Evolutionary conservation across 1,284 basidiomycete genomes (phyloP), one percentile per base, ranked within the genome.

Genomic region (Malassezia restricta): DNA sequence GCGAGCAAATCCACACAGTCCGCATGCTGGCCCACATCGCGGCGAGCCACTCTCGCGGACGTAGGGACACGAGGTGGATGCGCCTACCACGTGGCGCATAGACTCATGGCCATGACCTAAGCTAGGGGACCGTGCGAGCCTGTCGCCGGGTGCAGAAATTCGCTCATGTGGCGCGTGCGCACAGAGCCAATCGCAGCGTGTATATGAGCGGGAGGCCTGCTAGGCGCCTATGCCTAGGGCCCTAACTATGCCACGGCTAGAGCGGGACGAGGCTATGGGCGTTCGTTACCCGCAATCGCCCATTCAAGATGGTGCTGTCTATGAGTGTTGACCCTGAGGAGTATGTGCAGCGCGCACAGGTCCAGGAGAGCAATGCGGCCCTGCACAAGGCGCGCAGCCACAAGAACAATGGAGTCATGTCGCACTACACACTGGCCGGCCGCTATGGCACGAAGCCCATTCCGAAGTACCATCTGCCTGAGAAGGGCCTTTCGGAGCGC

Each of bases 381-480:
- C 40, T 70, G 37, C 37, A 61, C 35, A 56, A 53, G 24, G 48
- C 64, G 3, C 49, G 49, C 5, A 56, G 59, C 37, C 40, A 39
- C 14, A 33, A 28, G 15, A 7, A 24, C n/a, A 8, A 17, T 3
- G 8, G 9, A 0, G 27, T 6, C 5, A 57, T 58, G 46, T 53
- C 57, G 45, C 48, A 44, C 8, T 49, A 54, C 24, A 47, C 60
- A 3, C 61, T 59, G 46, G 65, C 61, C 5, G 70, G 70, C 12
- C 59, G 70, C 11, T 73, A 73, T 57, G 52, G 48, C 29, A 67
- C 64, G 31, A 54, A 63, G 35, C 59, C 58, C 37, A 59, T 73
- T 11, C 76, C 77, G 40, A 74, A 75, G 52, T 75, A 73, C 71
- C 45, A 62, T 41, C 56, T 79, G 6, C 77, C 77, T 3, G 43